These are phyloP conservation scores for Podaxis mareebaensis DNA, from an alignment of 768 basidiomycete genomes.

Conservation along the genomic window DNA sequence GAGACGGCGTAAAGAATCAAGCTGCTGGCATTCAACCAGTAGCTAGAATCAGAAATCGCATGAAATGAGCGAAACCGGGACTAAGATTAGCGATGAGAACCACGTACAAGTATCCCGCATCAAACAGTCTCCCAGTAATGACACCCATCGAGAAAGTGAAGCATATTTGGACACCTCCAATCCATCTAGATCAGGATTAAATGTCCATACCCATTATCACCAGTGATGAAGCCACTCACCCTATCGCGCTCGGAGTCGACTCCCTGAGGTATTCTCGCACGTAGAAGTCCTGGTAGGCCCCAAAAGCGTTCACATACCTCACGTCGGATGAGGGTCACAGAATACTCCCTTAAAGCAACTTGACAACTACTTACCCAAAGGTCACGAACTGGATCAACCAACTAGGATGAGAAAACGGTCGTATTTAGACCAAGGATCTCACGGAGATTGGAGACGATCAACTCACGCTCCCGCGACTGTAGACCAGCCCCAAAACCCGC, in stretches of 20 bases:
- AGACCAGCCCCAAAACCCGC: conserved; percentile 23
- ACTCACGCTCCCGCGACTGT: conserved; percentile 39
- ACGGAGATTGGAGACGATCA: not conserved
- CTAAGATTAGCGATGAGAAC: not conserved
- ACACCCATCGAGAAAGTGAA: conserved; percentile 48
- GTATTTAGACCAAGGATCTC: not conserved
- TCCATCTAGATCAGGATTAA: conserved; percentile 32
- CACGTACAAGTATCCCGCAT: conserved; percentile 54
- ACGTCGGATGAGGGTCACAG: not conserved
- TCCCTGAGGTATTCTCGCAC: conserved; percentile 27
- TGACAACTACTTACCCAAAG: conserved; percentile 33
- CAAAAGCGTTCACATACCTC: conserved; percentile 32
- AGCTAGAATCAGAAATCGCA: conserved; percentile 17
- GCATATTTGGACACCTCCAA: conserved; percentile 55
- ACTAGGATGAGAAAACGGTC: conserved; percentile 19
- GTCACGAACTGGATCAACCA: conserved; percentile 40
- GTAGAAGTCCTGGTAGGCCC: conserved; percentile 34
- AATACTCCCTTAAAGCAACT: not conserved
- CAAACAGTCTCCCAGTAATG: conserved; percentile 47
- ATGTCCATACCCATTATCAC: not conserved
- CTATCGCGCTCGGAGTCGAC: conserved; percentile 27
- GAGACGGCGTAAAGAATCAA: conserved; percentile 27
- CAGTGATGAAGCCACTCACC: conserved; percentile 18
- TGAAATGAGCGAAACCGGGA: not conserved
- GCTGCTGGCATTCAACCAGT: conserved; percentile 24